phyloP scores from a whole-genome alignment of 1,284 basidiomycete species.

The Pterulicium gracile region DNA sequence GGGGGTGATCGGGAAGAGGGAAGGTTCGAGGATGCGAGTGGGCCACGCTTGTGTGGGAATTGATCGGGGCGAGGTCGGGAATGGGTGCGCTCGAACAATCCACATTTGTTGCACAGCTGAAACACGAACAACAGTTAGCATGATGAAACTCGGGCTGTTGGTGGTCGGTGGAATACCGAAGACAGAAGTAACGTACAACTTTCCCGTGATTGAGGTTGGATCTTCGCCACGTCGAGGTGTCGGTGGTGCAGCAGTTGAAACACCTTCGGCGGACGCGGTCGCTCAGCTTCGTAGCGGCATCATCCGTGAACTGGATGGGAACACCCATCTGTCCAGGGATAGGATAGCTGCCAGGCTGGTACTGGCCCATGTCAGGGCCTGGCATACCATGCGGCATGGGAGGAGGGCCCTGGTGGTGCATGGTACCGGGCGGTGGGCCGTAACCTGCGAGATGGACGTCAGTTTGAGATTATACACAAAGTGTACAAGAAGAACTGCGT shows the following conservation, averaged over 20 bases:
- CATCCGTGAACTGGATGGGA: constrained; percentile 52
- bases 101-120: constrained; percentile 81
- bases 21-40: constrained; percentile 30
- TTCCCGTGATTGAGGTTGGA: constrained; percentile 70
- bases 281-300: constrained; percentile 66
- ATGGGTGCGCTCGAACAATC: constrained; percentile 74
- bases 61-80: constrained; percentile 70
- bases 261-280: constrained; percentile 64
- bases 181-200: constrained; percentile 42
- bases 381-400: neutral
- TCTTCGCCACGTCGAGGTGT: constrained; percentile 72
- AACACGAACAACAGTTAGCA: constrained; percentile 3
- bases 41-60: constrained; percentile 70
- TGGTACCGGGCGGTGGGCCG: neutral
- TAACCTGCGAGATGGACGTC: neutral
- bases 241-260: constrained; percentile 77
- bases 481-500: neutral
- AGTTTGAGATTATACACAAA: no score
- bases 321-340: constrained; percentile 3
- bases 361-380: neutral
- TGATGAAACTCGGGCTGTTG: no score
- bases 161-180: constrained; percentile 6
- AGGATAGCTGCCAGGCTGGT: neutral
- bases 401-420: constrained; percentile 1
- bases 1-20: neutral